phyloP scores from a whole-genome alignment of 2,329 filamentous ascomycete genomes.

The Thielaviopsis cerberus region DNA sequence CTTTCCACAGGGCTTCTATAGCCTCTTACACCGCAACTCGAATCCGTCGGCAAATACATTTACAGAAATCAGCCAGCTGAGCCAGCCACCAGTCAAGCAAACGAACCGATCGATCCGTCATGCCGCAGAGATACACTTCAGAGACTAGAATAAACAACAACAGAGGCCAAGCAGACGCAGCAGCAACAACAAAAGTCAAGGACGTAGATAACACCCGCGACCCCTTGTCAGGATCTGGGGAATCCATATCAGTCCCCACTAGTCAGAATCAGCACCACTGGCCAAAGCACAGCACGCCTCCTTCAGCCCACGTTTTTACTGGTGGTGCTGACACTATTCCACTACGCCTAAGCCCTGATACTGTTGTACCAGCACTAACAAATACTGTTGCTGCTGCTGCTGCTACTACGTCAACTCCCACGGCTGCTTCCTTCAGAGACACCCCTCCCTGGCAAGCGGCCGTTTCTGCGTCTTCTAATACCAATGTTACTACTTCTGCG shows the following conservation, averaged over 20 bases:
- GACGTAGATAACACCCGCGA: neutral
- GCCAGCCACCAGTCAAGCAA: neutral
- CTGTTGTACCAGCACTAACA: neutral
- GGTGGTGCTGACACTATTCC: constrained; percentile 13
- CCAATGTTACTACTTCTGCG: neutral
- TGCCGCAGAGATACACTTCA: neutral
- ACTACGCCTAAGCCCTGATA: constrained; percentile 12
- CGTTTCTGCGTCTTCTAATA: neutral
- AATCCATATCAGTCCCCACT: neutral
- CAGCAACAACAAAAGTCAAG: no score
- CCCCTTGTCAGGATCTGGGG: neutral
- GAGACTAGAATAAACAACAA: neutral
- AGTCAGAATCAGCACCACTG: neutral
- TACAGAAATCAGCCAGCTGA: neutral
- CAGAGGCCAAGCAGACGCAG: no score
- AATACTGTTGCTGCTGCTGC: neutral
- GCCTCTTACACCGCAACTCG: neutral
- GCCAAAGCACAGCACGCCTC: neutral
- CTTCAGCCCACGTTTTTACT: constrained; percentile 8
- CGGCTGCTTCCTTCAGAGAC: neutral
- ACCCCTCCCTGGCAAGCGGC: neutral
- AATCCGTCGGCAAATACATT: neutral
- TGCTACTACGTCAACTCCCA: neutral
- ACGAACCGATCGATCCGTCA: neutral
- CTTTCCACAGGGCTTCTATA: neutral